These are phyloP conservation scores for Phytophthora podocarpi DNA, from an alignment of 352 stramenopile genomes.

Conservation along the genomic window DNA sequence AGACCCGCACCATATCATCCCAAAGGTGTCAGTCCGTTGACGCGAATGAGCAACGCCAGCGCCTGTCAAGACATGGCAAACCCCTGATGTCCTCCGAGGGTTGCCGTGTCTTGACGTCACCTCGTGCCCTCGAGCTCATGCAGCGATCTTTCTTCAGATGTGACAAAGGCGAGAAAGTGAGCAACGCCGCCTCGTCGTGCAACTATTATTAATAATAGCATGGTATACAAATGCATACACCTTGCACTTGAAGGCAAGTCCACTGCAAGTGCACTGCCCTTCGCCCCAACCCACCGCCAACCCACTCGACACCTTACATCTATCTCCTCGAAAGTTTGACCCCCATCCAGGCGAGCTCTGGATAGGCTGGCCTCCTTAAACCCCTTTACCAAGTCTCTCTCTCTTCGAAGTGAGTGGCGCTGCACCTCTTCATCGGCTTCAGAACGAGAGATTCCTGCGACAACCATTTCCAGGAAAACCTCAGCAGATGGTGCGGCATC, in stretches of 20 bases:
- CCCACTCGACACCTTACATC: not conserved
- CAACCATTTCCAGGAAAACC: constrained; percentile 11
- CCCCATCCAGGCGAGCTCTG: too few species aligned
- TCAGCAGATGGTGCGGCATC: constrained; percentile 15
- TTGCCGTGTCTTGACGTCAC: too few species aligned
- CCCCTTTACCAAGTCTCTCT: not conserved
- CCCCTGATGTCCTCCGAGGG: too few species aligned
- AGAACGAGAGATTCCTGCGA: constrained; percentile 18
- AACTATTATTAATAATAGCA: too few species aligned
- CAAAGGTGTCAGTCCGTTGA: not conserved
- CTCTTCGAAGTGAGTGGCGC: not conserved
- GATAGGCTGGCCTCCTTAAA: constrained; percentile 11
- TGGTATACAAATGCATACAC: constrained; percentile 4
- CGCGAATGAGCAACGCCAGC: constrained; percentile 6
- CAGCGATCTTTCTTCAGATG: constrained; percentile 1
- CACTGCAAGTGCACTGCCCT: not conserved
- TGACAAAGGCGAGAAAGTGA: not conserved
- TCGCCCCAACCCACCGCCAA: not conserved
- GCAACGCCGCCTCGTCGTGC: not conserved
- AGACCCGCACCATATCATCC: not conserved
- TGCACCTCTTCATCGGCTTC: not conserved
- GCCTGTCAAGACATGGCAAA: not conserved
- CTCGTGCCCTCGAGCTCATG: not conserved
- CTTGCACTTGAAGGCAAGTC: constrained; percentile 22
- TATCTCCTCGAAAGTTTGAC: too few species aligned